These are phyloP conservation scores for Myrmaecium sp. DNA, from an alignment of 2,329 filamentous ascomycete genomes.

Conservation along the genomic window DNA sequence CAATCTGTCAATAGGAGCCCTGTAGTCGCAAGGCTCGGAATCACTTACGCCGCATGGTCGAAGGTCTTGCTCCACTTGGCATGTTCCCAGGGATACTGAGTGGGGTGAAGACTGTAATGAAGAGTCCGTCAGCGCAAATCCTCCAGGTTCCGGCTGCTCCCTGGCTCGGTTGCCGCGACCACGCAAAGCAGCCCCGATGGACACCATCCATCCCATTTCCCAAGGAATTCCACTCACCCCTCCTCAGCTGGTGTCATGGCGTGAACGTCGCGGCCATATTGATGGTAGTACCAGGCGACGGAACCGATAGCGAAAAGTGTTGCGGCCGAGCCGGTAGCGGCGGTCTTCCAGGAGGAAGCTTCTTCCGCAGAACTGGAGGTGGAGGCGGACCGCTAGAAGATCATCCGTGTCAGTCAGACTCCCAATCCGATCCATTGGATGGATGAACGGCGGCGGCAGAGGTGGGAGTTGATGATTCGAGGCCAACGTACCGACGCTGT, in stretches of 20 bases:
- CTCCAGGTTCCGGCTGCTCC: conserved; percentile 6
- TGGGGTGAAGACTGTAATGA: conserved; percentile 62
- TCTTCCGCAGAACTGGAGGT: conserved; percentile 53
- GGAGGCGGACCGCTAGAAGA: conserved; percentile 42
- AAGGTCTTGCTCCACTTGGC: conserved; percentile 84
- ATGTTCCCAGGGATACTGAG: conserved; percentile 93
- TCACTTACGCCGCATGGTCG: conserved; percentile 82
- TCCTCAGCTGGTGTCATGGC: conserved; percentile 91
- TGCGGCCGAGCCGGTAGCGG: conserved; percentile 71
- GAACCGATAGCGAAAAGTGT: conserved; percentile 77
- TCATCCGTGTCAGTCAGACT: conserved; percentile 14
- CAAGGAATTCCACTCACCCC: conserved; percentile 56
- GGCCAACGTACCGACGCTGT: conserved; percentile 28
- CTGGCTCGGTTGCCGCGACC: not conserved
- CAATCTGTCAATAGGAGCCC: conserved; percentile 1
- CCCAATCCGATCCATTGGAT: conserved; percentile 5
- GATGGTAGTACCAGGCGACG: conserved; percentile 92
- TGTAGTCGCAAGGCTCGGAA: conserved; percentile 2
- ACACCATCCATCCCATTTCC: conserved; percentile 3
- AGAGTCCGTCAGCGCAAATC: conserved; percentile 12
- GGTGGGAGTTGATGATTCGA: conserved; percentile 12
- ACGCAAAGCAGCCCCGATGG: conserved; percentile 2
- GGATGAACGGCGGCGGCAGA: conserved; percentile 8
- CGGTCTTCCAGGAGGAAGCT: conserved; percentile 65
- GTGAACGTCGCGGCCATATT: conserved; percentile 75